Evolutionary conservation across 116 monocot genomes (phyloP).

Genomic region (Thalassia testudinum): DNA sequence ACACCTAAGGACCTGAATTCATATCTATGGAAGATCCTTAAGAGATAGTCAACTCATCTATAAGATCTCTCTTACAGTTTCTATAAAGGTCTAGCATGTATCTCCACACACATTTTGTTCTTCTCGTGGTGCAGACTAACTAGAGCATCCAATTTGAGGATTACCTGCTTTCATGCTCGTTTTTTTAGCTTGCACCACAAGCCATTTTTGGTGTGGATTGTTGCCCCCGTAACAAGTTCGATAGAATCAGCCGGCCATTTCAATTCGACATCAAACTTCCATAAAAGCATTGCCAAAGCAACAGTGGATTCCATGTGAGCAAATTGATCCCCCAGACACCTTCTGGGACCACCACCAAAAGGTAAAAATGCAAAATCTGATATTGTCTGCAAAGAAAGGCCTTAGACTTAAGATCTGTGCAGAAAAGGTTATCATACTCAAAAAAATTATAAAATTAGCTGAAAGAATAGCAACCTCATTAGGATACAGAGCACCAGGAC

Average conservation of each 20-base stretch:
- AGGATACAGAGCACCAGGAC: conserved; percentile 90
- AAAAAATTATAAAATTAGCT: too few species aligned
- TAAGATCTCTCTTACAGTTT: too few species aligned
- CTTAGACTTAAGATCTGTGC: too few species aligned
- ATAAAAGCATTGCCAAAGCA: conserved; percentile 59
- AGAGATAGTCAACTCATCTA: too few species aligned
- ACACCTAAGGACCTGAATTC: too few species aligned
- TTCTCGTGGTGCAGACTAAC: too few species aligned
- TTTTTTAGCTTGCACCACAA: conserved; percentile 81
- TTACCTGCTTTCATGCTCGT: conserved; percentile 10
- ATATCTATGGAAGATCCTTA: too few species aligned
- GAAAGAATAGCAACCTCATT: conserved; percentile 49
- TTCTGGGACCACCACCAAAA: conserved; percentile 89
- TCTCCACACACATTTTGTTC: too few species aligned
- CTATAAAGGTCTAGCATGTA: too few species aligned
- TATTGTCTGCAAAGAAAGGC: conserved; percentile 29
- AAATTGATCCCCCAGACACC: conserved; percentile 91
- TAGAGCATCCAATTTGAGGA: too few species aligned
- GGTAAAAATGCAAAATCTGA: conserved; percentile 92
- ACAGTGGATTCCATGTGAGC: conserved; percentile 85
- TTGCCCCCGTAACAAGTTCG: conserved; percentile 88
- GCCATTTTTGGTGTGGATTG: conserved; percentile 88
- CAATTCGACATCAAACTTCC: conserved; percentile 76
- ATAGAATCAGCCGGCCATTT: conserved; percentile 66
- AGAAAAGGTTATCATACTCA: not conserved